Base-by-base conservation (phyloP, 2,329 filamentous ascomycete genomes). In the Pseudophaeomoniella oleicola region DNA sequence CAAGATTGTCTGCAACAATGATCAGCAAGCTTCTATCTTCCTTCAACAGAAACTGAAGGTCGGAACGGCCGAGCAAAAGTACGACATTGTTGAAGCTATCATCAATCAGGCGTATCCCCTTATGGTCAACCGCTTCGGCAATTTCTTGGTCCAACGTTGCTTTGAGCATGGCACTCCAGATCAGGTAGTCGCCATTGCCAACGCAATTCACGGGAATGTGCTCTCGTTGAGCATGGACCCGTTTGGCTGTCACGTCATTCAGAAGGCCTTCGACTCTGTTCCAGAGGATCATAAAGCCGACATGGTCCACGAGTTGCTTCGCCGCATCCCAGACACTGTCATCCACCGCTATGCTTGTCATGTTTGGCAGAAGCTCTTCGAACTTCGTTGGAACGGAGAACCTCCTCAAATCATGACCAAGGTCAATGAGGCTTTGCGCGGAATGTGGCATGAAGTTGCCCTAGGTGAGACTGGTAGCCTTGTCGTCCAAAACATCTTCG, bases 301-400 rank as follows among this genome's bases (percentile, higher is more conserved):
- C 54, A 96, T 98, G 87, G 90, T 98, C n/a, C 85, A 93, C 54
- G 90, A 98, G 55, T 71, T 98, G 16, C 75, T 98, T 39, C 84
- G 86, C 42, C 80, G 86, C 38, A 98, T 98, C 45, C 90, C 88
- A 0, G 88, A 98, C 60, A 98, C 90, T 2, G 87, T 98, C 45
- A 90, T 98, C 53, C 92, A 98, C 61, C 82, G 92, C 47, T 98
- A 98, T 61, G 90, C 90, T 40, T 98, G 90, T 53, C 90, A 98
- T 58, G 90, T 98, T 44, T 98, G 90, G 90, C 90, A 98, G 66
- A 98, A 98, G 67, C 74, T 98, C 17, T 98, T 98, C 56, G 90
- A 98, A 59, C 74, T 98, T 48, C 81, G 90, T 52, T 98, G 90
- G 90, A 85, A 78, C 44, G 81, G 87, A 50, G 83, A 86, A 29